Evolutionary conservation across 495 filamentous ascomycete genomes (phyloP), one percentile per base, ranked within the genome.

Genomic region (Parmelia sp.): DNA sequence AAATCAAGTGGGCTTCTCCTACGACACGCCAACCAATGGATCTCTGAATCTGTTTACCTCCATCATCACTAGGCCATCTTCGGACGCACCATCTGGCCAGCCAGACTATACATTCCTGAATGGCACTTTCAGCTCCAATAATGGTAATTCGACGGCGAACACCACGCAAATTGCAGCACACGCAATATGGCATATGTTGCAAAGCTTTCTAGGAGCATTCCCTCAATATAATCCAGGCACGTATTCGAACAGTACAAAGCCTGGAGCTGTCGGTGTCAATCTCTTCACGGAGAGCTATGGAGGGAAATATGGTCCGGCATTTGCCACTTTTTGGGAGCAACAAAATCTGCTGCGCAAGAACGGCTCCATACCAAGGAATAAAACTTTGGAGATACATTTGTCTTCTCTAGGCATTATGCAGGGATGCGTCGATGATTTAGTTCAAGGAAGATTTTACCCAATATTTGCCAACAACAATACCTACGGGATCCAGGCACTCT

Each of bases 181-280:
- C 63, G 82, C 85, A 21, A 77, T 86, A 39, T 91, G 86, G 84
- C 84, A 90, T 67, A 84, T 89, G 74, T 72, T 90, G 56, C 88
- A 90, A 70, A 81, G 81, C 15, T 90, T 88, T 71, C 70, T 90
- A 15, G 71, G 75, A 0, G 77, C 80, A 10, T 90, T 90, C 61
- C 88, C 88, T 0, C 81, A 88, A 71, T 88, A 89, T 71, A 85
- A 83, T 35, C 77, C 76, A 44, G 77, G 76, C 3, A 76, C 77
- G 0, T 68, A 77, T 68, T 68, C 76, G 67, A 68, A 81, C 73
- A 56, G 66, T 68, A 75, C 78, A 68, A 35, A 69, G 60, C 39
- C 71, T 70, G 63, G 75, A 63, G 56, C 79, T 63, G 71, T 77
- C 55, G 66, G 76, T 14, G 65, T 80, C 58, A 75, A 79, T 63